Base-by-base conservation (phyloP, 345 rosid species). In the Barbarea vulgaris region DNA sequence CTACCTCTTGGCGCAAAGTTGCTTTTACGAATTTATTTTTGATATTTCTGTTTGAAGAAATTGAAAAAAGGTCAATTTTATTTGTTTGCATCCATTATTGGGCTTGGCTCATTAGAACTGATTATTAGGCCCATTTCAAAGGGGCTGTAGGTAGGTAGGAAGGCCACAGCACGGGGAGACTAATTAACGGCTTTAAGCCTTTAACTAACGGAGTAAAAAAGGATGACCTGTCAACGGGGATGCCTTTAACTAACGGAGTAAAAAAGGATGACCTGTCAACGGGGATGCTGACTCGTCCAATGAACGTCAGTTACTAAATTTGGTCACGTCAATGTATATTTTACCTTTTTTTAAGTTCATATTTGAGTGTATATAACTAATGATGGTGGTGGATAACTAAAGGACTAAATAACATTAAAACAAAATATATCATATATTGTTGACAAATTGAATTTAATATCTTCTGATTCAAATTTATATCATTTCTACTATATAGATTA, bases 1-100 rank as follows among this genome's bases (percentile, higher is more conserved):
- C 11, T 1, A n/a, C 41, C 51, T 9, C 31, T 36, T 57, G 73
- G 78, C 60, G 72, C 72, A 73, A 73, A 72, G 48, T 47, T 10
- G n/a, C 75, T 9, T 1, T 19, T 14, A 53, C 52, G 56, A 64
- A 22, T 28, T 37, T 1, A 22, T 28, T 37, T 1, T 44, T 55
- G 3, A 18, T 27, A 6, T 54, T 9, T 42, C 17, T 11, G 13
- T 8, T 72, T 50, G 14, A 37, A 37, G 1, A 12, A 37, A 37
- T 22, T 21, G 57, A 19, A 33, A 9, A 39, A 47, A 50, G 1
- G 5, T 33, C n/a, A 7, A 17, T 14, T 30, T 31, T 4, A 41
- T 4, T 41, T 44, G 7, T 10, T 31, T 57, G 28, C 13, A 30
- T 42, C 7, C 3, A 19, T 64, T 54, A 30, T 15, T 64, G 64